These are phyloP conservation scores for Purshia tridentata DNA, from an alignment of 306 rosid genomes.

Conservation along the genomic window DNA sequence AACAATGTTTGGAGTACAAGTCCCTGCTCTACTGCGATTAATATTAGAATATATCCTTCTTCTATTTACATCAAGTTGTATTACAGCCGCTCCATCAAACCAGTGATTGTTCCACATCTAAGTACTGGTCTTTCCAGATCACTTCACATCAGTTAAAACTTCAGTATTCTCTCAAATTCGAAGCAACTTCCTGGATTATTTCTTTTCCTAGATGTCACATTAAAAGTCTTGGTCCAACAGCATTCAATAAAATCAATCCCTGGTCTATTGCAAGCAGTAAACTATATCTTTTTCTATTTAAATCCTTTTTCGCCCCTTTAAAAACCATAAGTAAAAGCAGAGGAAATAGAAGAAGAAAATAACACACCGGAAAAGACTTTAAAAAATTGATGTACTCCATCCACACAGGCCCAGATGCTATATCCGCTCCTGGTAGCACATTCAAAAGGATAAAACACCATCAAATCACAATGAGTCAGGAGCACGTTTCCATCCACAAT, in stretches of 20 bases:
- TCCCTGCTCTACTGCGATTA: background rate
- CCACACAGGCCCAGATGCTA: conserved; percentile 97
- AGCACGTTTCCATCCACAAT: background rate
- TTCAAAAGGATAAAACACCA: conserved; percentile 25
- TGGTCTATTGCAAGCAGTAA: background rate
- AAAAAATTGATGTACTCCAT: conserved; percentile 84
- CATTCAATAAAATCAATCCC: conserved; percentile 3
- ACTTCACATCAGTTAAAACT: background rate
- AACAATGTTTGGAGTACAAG: conserved; percentile 1
- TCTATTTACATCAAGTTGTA: conserved; percentile 8
- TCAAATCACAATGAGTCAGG: conserved; percentile 2
- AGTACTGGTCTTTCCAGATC: background rate
- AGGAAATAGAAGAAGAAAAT: conserved; percentile 23
- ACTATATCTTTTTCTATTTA: background rate
- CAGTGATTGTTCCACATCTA: background rate
- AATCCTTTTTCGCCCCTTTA: background rate
- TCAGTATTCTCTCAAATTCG: conserved; percentile 1
- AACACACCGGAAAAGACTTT: conserved; percentile 79
- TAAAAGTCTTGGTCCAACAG: background rate
- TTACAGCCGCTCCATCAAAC: background rate
- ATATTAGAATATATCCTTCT: background rate
- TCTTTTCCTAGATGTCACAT: background rate
- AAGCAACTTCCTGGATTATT: background rate
- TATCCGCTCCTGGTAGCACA: conserved; percentile 72
- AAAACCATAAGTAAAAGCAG: conserved; percentile 13